phyloP scores from a whole-genome alignment of 78 protist species.

The Monocercomonoides exilis region DNA sequence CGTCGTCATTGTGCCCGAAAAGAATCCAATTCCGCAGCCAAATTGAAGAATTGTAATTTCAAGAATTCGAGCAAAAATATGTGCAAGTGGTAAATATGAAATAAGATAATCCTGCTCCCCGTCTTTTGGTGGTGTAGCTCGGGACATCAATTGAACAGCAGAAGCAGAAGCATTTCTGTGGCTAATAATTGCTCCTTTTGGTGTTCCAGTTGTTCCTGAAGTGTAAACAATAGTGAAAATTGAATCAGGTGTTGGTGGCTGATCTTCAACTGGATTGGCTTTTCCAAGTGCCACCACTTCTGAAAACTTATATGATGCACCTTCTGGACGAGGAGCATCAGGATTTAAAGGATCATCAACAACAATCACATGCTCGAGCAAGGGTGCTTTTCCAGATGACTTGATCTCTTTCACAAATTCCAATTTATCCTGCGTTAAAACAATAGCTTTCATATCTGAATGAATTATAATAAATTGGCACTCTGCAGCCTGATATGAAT shows the following conservation, averaged over 20 bases:
- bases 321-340: not conserved
- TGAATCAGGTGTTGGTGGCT: not conserved
- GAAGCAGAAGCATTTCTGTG: no score
- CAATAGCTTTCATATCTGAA: not conserved
- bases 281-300: not conserved
- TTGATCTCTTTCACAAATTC: not conserved
- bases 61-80: not conserved
- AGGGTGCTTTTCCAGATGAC: not conserved
- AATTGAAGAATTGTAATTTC: not conserved
- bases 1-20: not conserved
- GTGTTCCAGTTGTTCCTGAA: not conserved
- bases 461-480: not conserved
- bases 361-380: not conserved
- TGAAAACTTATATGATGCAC: not conserved
- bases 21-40: not conserved
- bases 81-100: not conserved
- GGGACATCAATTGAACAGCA: no score
- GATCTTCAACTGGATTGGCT: not conserved
- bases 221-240: not conserved
- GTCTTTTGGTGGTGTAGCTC: no score
- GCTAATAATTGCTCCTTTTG: no score
- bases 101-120: not conserved
- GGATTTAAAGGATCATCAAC: not conserved
- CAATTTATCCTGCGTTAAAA: not conserved
- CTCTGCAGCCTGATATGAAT: not conserved